Evolutionary conservation across 805 yeast species (phyloP).

Genomic region (Zygotorulaspora chibaensis): DNA sequence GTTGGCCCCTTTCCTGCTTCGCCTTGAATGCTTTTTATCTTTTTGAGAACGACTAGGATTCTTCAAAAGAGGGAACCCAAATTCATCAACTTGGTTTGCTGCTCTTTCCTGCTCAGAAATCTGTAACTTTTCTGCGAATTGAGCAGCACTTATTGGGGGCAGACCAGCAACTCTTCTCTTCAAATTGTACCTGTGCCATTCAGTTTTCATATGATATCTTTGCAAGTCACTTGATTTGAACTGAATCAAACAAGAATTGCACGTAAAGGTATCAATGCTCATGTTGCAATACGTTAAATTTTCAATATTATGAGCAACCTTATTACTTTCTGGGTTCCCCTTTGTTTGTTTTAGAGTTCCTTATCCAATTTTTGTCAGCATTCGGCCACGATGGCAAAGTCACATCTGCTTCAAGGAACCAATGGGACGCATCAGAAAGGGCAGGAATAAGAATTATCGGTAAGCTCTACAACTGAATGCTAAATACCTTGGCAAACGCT

Average conservation of each 20-base stretch:
- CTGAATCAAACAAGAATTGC: slow-evolving; percentile 82
- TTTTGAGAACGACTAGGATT: slow-evolving; percentile 12
- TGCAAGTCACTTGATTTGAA: slow-evolving; percentile 82
- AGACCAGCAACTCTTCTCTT: slow-evolving; percentile 87
- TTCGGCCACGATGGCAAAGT: too few relatives aligned
- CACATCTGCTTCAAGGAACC: too few relatives aligned
- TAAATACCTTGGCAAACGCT: too few relatives aligned
- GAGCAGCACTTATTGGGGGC: slow-evolving; percentile 64
- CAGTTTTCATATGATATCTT: slow-evolving; percentile 91
- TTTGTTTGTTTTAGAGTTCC: background rate
- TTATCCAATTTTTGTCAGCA: too few relatives aligned
- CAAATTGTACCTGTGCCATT: slow-evolving; percentile 95
- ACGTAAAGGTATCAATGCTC: slow-evolving; percentile 48
- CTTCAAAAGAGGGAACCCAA: slow-evolving; percentile 37
- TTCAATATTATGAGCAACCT: background rate
- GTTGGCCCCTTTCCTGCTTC: background rate
- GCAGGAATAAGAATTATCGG: background rate
- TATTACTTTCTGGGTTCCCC: too few relatives aligned
- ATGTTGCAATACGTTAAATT: slow-evolving; percentile 4
- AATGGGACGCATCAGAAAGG: background rate
- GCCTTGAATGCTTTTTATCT: background rate
- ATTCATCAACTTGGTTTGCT: slow-evolving; percentile 36
- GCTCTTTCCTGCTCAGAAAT: slow-evolving; percentile 33
- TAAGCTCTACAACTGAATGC: too few relatives aligned
- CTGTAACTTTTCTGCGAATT: slow-evolving; percentile 39